Evolutionary conservation across 768 basidiomycete genomes (phyloP), one percentile per base, ranked within the genome.

Genomic region (Tricholoma hemisulphureum): DNA sequence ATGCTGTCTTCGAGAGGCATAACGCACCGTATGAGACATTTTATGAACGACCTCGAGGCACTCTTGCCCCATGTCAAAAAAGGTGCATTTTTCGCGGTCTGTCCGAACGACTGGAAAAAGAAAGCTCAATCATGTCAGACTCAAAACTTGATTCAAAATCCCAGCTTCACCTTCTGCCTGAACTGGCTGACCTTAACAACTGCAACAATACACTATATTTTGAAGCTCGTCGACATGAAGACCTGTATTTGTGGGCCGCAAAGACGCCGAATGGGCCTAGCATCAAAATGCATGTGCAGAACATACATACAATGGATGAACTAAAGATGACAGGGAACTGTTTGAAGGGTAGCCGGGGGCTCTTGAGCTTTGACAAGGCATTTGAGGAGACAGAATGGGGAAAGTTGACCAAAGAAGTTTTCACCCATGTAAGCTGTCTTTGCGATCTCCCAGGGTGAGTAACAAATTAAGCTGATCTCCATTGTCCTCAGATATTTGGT

Each of bases 321-420:
- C 80, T 99, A 62, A 98, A 98, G 78, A 91, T 99, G 95, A 96
- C 95, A 6, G 97, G 97, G 29, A 98, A 99, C 72, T 99, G 97
- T 73, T 74, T 99, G 63, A 97, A 96, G 74, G 97, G 97, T 16
- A 92, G 91, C 67, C 78, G 97, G 53, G 96, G 95, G 4, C 76
- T 98, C 54, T 75, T 98, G 62, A 92, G 91, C 69, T 99, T 99
- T 70, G 95, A 97, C 73, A 83, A 87, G 59, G 84, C 79, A 41
- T 98, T 97, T 72, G 93, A 98, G 46, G 85, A 91, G 52, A 88
- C 84, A 53, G 93, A 90, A 75, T 95, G 89, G 86, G 91, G 87
- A 32, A 83, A 80, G 60, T 72, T 95, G 67, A 88, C 89, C 58
- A 98, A 95, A 76, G 97, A 99, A 76, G 75, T 98, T 52, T 93